Evolutionary conservation across 1,284 basidiomycete species (phyloP).

Genomic region (Cystobasidium sp.): DNA sequence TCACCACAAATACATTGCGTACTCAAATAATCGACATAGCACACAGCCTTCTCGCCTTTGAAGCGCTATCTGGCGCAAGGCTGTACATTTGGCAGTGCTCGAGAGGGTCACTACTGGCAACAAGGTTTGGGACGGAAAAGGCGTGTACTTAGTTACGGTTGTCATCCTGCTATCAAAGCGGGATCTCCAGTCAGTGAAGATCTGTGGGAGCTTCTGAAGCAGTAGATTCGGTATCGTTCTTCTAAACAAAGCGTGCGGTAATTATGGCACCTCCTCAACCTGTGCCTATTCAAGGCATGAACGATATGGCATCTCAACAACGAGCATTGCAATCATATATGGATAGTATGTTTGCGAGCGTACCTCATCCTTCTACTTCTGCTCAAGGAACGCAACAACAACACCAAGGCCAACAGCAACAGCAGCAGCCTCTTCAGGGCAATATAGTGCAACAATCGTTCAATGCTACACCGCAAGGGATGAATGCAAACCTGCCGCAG

Average conservation of each 20-base stretch:
- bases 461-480: not conserved
- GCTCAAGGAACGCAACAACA: conserved; percentile 4
- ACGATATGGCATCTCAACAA: conserved; percentile 40
- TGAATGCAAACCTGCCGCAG: not conserved
- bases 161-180: no score
- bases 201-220: no score
- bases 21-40: no score
- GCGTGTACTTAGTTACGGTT: no score
- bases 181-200: no score
- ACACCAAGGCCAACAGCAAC: conserved; percentile 5
- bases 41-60: no score
- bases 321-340: conserved; percentile 38
- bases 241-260: not conserved
- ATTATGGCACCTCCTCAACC: conserved; percentile 25
- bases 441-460: conserved; percentile 7
- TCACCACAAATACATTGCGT: no score
- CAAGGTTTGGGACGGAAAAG: no score
- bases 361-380: conserved; percentile 9
- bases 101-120: no score
- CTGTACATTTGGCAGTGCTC: no score
- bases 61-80: no score
- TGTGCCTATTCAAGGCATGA: conserved; percentile 19
- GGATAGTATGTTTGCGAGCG: conserved; percentile 34
- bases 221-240: no score
- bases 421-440: not conserved